Percentiles rank a stretch among this genome's conserved stretches.
phyloP scores from a whole-genome alignment of 257 asterid species.

The Rauvolfia tetraphylla region DNA sequence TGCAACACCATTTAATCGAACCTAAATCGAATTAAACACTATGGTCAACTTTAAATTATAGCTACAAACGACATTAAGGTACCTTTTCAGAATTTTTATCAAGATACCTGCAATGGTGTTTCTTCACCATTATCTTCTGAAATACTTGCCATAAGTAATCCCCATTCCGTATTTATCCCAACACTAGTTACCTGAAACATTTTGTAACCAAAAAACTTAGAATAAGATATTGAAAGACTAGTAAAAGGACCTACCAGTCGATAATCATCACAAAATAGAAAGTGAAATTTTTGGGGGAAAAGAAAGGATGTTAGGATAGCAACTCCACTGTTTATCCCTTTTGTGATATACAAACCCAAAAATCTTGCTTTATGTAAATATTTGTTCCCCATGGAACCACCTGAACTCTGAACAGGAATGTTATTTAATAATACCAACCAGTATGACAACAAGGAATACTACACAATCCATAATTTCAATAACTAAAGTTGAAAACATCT shows the following conservation, averaged over 20 bases:
- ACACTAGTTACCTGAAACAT: conserved; percentile 73
- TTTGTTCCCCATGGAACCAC: background rate
- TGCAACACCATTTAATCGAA: conserved; percentile 90
- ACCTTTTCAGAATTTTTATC: conserved; percentile 8
- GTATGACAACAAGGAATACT: background rate
- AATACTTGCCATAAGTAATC: conserved; percentile 95
- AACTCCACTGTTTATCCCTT: background rate
- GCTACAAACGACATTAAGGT: background rate
- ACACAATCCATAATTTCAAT: background rate
- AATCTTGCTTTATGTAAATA: background rate
- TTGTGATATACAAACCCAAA: background rate
- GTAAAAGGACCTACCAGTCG: background rate
- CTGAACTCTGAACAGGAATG: background rate
- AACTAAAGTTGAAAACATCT: background rate
- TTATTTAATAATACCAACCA: background rate
- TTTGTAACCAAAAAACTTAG: background rate
- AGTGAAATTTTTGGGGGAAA: background rate
- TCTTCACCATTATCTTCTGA: conserved; percentile 99
- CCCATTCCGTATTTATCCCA: conserved; percentile 97
- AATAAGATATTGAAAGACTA: background rate
- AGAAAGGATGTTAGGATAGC: too few relatives aligned
- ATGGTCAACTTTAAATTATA: background rate
- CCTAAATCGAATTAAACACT: conserved; percentile 41
- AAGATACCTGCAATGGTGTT: conserved; percentile 86
- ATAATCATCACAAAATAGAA: too few relatives aligned